Evolutionary conservation across 768 basidiomycete species (phyloP).

Genomic region (Lentinula lateritia): DNA sequence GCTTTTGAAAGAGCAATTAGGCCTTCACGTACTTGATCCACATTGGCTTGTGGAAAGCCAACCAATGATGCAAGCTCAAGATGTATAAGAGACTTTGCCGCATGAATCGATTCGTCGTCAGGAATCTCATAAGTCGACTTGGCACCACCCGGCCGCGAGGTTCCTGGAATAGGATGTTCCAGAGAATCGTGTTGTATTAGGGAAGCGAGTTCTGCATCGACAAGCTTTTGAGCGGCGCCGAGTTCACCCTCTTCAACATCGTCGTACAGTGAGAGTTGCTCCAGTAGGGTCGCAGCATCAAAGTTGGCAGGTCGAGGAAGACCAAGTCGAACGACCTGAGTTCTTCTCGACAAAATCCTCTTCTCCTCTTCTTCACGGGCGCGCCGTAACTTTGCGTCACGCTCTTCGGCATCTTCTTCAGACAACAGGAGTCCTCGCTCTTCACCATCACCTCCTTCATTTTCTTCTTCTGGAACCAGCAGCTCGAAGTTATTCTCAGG

Average conservation of each 20-base stretch:
- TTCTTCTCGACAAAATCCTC: constrained; percentile 75
- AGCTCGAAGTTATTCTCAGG: constrained; percentile 98
- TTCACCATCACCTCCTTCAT: constrained; percentile 42
- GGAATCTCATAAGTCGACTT: constrained; percentile 68
- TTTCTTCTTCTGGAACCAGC: constrained; percentile 83
- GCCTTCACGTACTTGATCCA: constrained; percentile 74
- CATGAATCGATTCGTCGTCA: constrained; percentile 66
- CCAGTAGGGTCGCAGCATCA: constrained; percentile 59
- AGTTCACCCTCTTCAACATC: constrained; percentile 32
- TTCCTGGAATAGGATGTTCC: constrained; percentile 84
- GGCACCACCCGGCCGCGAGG: constrained; percentile 66
- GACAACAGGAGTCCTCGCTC: constrained; percentile 23
- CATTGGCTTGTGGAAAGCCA: constrained; percentile 80
- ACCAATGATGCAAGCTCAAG: constrained; percentile 73
- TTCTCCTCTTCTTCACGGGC: constrained; percentile 72
- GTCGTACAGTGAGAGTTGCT: constrained; percentile 46
- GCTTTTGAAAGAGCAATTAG: constrained; percentile 58
- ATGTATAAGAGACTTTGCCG: constrained; percentile 70
- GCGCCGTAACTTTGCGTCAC: constrained; percentile 70
- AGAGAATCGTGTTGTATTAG: constrained; percentile 88
- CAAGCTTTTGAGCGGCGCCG: constrained; percentile 49
- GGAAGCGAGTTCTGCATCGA: constrained; percentile 73
- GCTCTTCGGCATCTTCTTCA: constrained; percentile 90
- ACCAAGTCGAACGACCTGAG: constrained; percentile 72
- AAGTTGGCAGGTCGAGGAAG: constrained; percentile 86